phyloP scores from a whole-genome alignment of 805 yeast species.

The Candida insectalens region DNA sequence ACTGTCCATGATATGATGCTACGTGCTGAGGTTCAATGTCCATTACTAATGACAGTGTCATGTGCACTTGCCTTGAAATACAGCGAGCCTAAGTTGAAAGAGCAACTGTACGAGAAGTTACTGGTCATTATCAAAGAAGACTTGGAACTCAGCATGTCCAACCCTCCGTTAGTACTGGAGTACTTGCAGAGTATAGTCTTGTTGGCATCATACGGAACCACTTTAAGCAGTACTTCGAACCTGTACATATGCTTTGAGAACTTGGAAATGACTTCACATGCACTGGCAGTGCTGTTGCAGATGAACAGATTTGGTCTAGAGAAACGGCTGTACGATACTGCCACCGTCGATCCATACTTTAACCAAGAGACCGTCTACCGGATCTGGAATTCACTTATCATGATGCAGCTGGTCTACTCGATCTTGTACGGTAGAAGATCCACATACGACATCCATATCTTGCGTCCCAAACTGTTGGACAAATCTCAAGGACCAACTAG shows the following conservation, averaged over 20 bases:
- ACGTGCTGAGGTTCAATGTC: constrained; percentile 39
- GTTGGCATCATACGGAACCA: constrained; percentile 53
- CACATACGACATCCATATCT: constrained; percentile 33
- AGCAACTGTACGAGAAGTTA: constrained; percentile 32
- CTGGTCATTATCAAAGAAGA: constrained; percentile 40
- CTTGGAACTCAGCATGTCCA: constrained; percentile 33
- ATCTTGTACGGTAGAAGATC: constrained; percentile 42
- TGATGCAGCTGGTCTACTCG: constrained; percentile 60
- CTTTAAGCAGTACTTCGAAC: constrained; percentile 30
- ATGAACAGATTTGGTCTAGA: constrained; percentile 37
- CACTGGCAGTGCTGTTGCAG: constrained; percentile 34
- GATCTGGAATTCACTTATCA: constrained; percentile 61
- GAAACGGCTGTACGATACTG: constrained; percentile 9
- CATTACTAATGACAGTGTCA: constrained; percentile 57
- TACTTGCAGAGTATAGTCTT: constrained; percentile 62
- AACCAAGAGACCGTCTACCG: constrained; percentile 48
- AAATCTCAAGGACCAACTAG: constrained; percentile 56
- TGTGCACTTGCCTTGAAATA: constrained; percentile 56
- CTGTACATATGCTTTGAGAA: constrained; percentile 44
- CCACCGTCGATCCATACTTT: constrained; percentile 21
- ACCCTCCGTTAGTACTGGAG: constrained; percentile 38
- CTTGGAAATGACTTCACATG: constrained; percentile 61
- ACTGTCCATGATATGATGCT: constrained; percentile 40
- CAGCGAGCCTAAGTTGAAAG: constrained; percentile 27
- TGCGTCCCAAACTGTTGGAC: constrained; percentile 22